phyloP scores from a whole-genome alignment of 129 eudicot species.

The Saussurea involucrata region DNA sequence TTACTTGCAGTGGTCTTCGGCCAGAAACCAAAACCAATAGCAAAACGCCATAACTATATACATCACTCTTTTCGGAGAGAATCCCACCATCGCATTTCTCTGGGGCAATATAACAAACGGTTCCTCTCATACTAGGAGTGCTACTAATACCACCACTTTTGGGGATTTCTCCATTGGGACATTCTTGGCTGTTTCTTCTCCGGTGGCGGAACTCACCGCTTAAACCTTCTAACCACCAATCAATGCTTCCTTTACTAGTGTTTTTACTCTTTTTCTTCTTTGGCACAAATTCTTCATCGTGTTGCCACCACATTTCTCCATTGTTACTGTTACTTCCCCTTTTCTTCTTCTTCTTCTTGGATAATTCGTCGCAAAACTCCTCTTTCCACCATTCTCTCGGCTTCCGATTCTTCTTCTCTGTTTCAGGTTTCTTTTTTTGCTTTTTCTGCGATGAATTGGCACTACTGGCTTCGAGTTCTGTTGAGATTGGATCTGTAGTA shows the following conservation, averaged over 20 bases:
- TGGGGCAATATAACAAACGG: conserved; percentile 92
- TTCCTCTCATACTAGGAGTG: conserved; percentile 99
- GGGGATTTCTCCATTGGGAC: conserved; percentile 70
- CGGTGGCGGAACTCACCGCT: conserved; percentile 76
- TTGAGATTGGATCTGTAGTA: conserved; percentile 33
- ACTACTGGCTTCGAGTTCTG: conserved; percentile 21
- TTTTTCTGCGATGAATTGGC: conserved; percentile 41
- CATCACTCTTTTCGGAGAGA: conserved; percentile 82
- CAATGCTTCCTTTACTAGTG: conserved; percentile 68
- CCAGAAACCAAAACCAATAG: conserved; percentile 81
- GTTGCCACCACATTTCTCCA: conserved; percentile 90
- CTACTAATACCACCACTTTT: conserved; percentile 94
- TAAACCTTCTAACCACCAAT: conserved; percentile 88
- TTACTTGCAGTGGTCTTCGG: conserved; percentile 85
- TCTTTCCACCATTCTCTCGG: conserved; percentile 99
- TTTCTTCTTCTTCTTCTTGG: conserved; percentile 76
- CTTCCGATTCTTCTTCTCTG: conserved; percentile 65
- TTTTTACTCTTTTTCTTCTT: conserved; percentile 65
- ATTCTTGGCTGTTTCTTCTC: conserved; percentile 80
- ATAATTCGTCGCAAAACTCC: conserved; percentile 86
- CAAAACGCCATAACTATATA: conserved; percentile 85
- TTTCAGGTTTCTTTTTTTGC: conserved; percentile 60
- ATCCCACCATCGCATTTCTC: conserved; percentile 85
- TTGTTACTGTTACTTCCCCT: conserved; percentile 49
- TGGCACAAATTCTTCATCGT: conserved; percentile 70